Conservation (phyloP, 106 monocot genomes). For the Posidonia australis region DNA sequence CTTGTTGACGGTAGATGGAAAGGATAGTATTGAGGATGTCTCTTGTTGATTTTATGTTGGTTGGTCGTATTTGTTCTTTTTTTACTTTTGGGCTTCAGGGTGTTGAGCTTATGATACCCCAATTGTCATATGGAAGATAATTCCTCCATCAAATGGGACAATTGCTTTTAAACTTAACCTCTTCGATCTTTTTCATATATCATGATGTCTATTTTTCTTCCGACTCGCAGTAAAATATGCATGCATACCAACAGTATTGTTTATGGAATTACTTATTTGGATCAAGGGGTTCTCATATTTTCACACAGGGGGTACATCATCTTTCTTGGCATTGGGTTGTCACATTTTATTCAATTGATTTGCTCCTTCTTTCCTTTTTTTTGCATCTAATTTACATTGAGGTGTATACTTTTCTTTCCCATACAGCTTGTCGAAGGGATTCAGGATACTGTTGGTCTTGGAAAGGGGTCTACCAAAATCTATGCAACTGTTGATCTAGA, state of each 20-base stretch:
- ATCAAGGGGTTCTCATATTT: not conserved
- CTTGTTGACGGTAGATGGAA: not conserved
- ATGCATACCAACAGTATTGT: too few relatives aligned
- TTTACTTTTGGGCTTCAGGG: too few relatives aligned
- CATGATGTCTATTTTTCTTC: too few relatives aligned
- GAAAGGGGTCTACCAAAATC: conserved; percentile 22
- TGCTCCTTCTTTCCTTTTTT: not conserved
- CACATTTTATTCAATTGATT: not conserved
- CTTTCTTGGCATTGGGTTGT: not conserved
- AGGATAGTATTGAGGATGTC: not conserved
- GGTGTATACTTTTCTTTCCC: not conserved
- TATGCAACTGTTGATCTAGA: conserved; percentile 67
- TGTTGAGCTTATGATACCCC: too few relatives aligned
- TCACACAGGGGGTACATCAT: too few relatives aligned
- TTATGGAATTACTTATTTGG: too few relatives aligned
- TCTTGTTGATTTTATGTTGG: not conserved
- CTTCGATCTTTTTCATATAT: too few relatives aligned
- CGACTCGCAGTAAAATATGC: too few relatives aligned
- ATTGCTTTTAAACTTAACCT: too few relatives aligned
- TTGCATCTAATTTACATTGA: not conserved
- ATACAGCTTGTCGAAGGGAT: conserved; percentile 43
- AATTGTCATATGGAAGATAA: too few relatives aligned
- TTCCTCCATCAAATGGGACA: too few relatives aligned
- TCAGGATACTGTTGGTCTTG: conserved; percentile 32
- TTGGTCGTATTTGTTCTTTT: not conserved